A percentile compares a stretch with the other conserved stretches of the same genome.
Evolutionary conservation across 73 alveolate genomes (phyloP).

Genomic region (Effrenium voratum): DNA sequence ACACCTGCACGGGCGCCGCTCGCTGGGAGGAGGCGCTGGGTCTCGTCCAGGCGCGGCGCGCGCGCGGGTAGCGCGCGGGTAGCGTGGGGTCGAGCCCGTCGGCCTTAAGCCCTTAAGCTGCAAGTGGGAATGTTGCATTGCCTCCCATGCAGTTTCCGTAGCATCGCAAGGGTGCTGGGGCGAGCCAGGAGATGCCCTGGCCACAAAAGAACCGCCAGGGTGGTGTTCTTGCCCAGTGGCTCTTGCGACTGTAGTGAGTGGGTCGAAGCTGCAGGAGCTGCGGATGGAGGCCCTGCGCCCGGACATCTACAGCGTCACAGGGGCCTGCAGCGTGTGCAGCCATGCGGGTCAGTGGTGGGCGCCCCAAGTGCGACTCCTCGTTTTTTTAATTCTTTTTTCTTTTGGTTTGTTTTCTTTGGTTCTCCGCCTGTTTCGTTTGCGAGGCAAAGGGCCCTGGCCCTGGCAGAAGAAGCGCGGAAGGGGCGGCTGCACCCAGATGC

Average conservation of each 20-base stretch:
- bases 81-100: neutral
- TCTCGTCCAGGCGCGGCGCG: neutral
- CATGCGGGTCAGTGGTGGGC: conserved; percentile 64
- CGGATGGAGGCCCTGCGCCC: neutral
- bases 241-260: no score
- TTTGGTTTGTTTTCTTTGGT: no score
- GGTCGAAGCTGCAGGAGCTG: neutral
- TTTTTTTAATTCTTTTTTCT: no score
- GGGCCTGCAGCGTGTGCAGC: conserved; percentile 27
- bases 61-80: neutral
- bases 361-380: no score
- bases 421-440: neutral
- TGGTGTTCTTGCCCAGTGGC: no score
- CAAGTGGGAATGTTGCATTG: neutral
- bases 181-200: neutral
- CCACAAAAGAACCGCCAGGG: no score
- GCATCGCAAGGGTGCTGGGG: neutral
- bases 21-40: conserved; percentile 52
- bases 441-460: conserved; percentile 47
- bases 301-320: conserved; percentile 41
- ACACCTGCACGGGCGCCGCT: conserved; percentile 23
- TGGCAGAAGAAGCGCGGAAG: neutral
- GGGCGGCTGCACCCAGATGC: conserved; percentile 1
- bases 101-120: neutral
- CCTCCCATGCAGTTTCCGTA: neutral